Conservation (phyloP, 306 rosid genomes). For the Pueraria montana region DNA sequence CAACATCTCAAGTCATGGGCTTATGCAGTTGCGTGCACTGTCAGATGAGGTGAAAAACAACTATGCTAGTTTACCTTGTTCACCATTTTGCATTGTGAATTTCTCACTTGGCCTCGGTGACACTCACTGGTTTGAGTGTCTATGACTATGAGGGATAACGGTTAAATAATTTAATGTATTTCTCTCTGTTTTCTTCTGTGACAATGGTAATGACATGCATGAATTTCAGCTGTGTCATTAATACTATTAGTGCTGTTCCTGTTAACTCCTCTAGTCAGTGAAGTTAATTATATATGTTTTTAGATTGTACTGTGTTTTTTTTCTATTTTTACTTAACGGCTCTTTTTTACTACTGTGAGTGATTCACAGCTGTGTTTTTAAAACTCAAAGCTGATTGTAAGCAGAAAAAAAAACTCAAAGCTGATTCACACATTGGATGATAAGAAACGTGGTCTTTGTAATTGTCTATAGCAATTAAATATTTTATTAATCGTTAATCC, state of each 20-base stretch:
- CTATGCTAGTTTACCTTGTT: constrained; percentile 2
- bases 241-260: not conserved
- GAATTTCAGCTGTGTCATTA: not conserved
- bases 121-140: not conserved
- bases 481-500: too few relatives aligned
- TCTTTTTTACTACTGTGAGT: not conserved
- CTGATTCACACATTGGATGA: too few relatives aligned
- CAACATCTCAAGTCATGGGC: constrained; percentile 84
- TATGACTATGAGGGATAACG: not conserved
- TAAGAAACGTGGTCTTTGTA: too few relatives aligned
- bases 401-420: too few relatives aligned
- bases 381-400: too few relatives aligned
- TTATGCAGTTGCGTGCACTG: constrained; percentile 71
- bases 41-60: constrained; percentile 46
- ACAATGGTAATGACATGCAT: not conserved
- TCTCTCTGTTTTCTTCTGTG: not conserved
- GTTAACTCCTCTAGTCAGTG: not conserved
- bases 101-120: not conserved
- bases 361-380: not conserved
- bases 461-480: too few relatives aligned
- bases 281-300: not conserved
- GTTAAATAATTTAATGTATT: not conserved
- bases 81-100: not conserved
- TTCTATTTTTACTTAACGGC: not conserved
- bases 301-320: too few relatives aligned